Percentiles rank a stretch among this genome's conserved stretches.
Evolutionary conservation across 192 early-diverging fungal species (phyloP).

Genomic region (Dispira simplex): DNA sequence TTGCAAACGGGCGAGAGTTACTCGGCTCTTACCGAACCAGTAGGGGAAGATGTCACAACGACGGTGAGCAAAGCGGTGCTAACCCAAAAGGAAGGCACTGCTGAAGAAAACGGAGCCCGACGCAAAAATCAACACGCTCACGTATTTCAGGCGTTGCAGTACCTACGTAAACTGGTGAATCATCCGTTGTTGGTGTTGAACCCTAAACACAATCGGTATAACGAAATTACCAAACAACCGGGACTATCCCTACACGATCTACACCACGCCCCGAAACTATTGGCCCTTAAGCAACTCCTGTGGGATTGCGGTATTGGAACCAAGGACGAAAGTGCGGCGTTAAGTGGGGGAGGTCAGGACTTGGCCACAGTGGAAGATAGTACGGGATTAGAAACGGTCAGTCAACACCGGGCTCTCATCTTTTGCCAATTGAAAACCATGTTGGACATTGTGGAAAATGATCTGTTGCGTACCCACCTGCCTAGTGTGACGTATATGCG

Average conservation of each 20-base stretch:
- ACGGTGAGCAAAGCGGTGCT: constrained; percentile 19
- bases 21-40: neutral
- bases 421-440: constrained; percentile 92
- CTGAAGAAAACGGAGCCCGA: neutral
- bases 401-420: constrained; percentile 86
- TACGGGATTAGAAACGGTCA: constrained; percentile 36
- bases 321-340: constrained; percentile 24
- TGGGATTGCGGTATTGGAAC: constrained; percentile 90
- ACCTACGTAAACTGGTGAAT: constrained; percentile 88
- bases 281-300: constrained; percentile 77
- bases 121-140: constrained; percentile 42
- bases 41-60: constrained; percentile 2
- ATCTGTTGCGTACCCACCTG: constrained; percentile 68
- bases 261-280: constrained; percentile 76
- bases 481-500: constrained; percentile 84
- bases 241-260: constrained; percentile 36
- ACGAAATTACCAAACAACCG: constrained; percentile 37
- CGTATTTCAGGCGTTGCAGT: constrained; percentile 97
- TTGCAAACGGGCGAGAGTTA: constrained; percentile 8
- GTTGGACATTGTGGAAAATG: constrained; percentile 93
- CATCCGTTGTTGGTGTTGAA: constrained; percentile 87
- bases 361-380: constrained; percentile 18
- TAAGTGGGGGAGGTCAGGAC: constrained; percentile 1
- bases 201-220: constrained; percentile 74
- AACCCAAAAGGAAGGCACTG: neutral